A percentile compares a stretch with the other conserved stretches of the same genome.
phyloP scores from a whole-genome alignment of 2,329 filamentous ascomycete genomes.

The Zalaria sp. region DNA sequence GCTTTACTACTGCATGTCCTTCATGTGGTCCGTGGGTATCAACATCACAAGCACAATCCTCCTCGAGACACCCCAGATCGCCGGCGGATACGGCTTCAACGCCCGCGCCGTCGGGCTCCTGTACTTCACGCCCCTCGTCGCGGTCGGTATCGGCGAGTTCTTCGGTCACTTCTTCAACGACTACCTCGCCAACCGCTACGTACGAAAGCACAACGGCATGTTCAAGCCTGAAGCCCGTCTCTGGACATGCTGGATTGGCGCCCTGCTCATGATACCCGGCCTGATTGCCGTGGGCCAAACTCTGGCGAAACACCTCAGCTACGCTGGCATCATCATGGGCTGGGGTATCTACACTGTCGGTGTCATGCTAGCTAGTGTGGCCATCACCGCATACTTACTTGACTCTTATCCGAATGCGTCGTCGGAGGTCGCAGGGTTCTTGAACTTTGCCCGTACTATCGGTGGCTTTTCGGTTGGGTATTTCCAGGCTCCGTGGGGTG shows the following conservation, averaged over 20 bases:
- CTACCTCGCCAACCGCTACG: conserved; percentile 18
- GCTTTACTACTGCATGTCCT: conserved; percentile 1
- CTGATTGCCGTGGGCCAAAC: conserved; percentile 20
- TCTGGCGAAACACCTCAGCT: conserved; percentile 18
- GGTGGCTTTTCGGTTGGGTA: conserved; percentile 21
- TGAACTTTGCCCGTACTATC: conserved; percentile 17
- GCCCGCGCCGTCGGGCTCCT: conserved; percentile 1
- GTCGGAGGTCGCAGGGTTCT: conserved; percentile 17
- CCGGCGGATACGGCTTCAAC: conserved; percentile 1
- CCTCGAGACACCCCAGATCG: neutral
- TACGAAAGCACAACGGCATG: conserved; percentile 15
- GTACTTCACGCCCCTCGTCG: conserved; percentile 19
- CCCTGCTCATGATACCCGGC: conserved; percentile 17
- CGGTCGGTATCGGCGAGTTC: conserved; percentile 17
- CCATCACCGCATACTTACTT: conserved; percentile 20
- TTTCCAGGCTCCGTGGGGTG: conserved; percentile 21
- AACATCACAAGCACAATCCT: conserved; percentile 3
- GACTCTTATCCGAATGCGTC: conserved; percentile 19
- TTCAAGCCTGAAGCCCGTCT: conserved; percentile 19
- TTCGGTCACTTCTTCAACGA: conserved; percentile 25
- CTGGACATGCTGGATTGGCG: conserved; percentile 17
- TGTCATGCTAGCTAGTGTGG: conserved; percentile 13
- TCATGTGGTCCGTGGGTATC: conserved; percentile 2
- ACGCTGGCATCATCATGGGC: conserved; percentile 18
- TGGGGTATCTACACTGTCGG: conserved; percentile 11